These are phyloP conservation scores for Pythium brassicae DNA, from an alignment of 352 stramenopile genomes.

Conservation along the genomic window DNA sequence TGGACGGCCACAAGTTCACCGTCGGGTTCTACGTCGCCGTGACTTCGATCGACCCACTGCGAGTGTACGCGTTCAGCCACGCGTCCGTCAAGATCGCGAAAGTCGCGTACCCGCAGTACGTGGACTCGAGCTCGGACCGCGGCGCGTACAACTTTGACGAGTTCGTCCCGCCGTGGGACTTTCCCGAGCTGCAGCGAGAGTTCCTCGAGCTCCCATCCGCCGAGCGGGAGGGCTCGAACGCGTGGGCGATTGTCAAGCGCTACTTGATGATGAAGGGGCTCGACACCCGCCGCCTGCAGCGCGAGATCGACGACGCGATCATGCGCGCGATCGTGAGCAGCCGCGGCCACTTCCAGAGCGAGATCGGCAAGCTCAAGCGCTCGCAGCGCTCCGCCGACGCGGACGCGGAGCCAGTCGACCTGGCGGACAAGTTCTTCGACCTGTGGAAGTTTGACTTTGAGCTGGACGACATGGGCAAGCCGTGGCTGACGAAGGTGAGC, in stretches of 20 bases:
- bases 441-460: constrained; percentile 96
- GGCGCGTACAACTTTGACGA: constrained; percentile 66
- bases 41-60: constrained; percentile 78
- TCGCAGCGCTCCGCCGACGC: constrained; percentile 10
- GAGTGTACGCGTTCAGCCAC: constrained; percentile 80
- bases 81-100: constrained; percentile 73
- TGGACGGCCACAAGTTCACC: constrained; percentile 87
- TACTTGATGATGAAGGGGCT: constrained; percentile 56
- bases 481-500: constrained; percentile 91
- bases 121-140: constrained; percentile 34
- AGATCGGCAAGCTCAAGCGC: constrained; percentile 45
- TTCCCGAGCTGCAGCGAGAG: constrained; percentile 48
- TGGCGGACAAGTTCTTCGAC: constrained; percentile 89
- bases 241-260: constrained; percentile 61
- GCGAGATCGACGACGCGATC: constrained; percentile 64
- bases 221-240: constrained; percentile 48
- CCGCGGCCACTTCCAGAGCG: constrained; percentile 42
- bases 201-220: constrained; percentile 64
- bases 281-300: constrained; percentile 57
- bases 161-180: constrained; percentile 69
- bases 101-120: constrained; percentile 38
- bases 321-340: constrained; percentile 56
- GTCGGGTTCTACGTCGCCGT: constrained; percentile 86
- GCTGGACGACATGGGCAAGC: constrained; percentile 90
- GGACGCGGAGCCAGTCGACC: constrained; percentile 25